Conservation (phyloP, 2,329 filamentous ascomycete genomes). For the Fusarium domesticum region DNA sequence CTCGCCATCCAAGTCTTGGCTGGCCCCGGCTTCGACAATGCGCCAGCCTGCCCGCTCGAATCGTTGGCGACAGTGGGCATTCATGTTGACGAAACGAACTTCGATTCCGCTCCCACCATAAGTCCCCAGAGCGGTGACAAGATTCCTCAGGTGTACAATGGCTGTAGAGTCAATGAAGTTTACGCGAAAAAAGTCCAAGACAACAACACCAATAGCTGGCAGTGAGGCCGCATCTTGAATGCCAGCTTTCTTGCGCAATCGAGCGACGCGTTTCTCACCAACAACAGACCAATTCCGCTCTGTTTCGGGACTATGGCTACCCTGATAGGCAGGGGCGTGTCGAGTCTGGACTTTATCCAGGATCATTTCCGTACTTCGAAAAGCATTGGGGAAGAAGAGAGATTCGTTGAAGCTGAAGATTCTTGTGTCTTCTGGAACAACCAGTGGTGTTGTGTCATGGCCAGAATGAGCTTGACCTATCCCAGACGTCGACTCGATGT, state of each 20-base stretch:
- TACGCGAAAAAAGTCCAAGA: conserved; percentile 52
- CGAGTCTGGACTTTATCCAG: conserved; percentile 48
- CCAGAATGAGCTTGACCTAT: conserved; percentile 11
- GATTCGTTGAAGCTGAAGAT: conserved; percentile 56
- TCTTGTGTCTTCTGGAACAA: conserved; percentile 47
- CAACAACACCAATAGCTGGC: conserved; percentile 43
- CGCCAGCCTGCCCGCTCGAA: conserved; percentile 40
- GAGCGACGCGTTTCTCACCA: conserved; percentile 44
- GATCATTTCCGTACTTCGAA: conserved; percentile 47
- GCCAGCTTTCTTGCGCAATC: conserved; percentile 41
- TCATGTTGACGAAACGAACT: conserved; percentile 49
- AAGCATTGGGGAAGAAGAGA: conserved; percentile 61
- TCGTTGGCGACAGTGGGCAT: conserved; percentile 38
- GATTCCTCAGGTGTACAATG: conserved; percentile 45
- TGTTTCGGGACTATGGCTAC: conserved; percentile 27
- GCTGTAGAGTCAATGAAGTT: conserved; percentile 54
- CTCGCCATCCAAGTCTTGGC: conserved; percentile 7
- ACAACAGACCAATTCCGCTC: conserved; percentile 55
- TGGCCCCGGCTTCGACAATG: conserved; percentile 11
- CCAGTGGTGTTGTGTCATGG: conserved; percentile 19
- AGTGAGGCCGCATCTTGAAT: conserved; percentile 33
- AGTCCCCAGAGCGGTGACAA: conserved; percentile 46
- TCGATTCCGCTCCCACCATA: conserved; percentile 47
- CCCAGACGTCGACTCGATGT: conserved; percentile 31
- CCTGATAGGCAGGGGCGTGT: conserved; percentile 40